These are phyloP conservation scores for Cladosporium sp. DNA, from an alignment of 2,329 filamentous ascomycete genomes.

Conservation along the genomic window DNA sequence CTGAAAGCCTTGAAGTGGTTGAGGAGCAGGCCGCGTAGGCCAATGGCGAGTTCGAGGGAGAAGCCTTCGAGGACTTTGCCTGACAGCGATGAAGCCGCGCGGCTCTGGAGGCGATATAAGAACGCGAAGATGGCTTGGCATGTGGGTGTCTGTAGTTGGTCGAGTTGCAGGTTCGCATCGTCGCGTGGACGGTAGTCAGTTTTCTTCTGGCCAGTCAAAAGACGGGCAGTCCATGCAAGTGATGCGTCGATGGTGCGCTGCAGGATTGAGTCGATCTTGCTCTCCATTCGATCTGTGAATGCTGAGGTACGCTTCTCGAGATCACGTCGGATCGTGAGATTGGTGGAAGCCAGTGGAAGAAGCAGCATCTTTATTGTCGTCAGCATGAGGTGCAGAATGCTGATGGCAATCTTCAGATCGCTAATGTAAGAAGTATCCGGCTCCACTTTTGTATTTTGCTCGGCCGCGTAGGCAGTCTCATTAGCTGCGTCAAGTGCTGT, in stretches of 20 bases:
- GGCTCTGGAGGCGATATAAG: conserved; percentile 59
- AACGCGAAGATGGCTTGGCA: conserved; percentile 80
- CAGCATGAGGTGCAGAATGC: conserved; percentile 87
- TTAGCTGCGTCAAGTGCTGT: conserved; percentile 64
- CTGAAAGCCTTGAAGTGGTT: conserved; percentile 93
- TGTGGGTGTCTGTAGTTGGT: conserved; percentile 72
- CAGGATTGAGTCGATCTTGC: conserved; percentile 70
- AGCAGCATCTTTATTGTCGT: conserved; percentile 88
- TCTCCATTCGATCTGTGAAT: conserved; percentile 74
- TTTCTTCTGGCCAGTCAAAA: conserved; percentile 75
- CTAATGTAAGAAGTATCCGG: conserved; percentile 83
- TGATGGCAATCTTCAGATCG: conserved; percentile 74
- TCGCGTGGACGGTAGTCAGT: conserved; percentile 87
- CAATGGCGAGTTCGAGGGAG: conserved; percentile 76
- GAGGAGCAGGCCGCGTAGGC: conserved; percentile 72
- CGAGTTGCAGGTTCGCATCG: conserved; percentile 66
- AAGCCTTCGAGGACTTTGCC: conserved; percentile 80
- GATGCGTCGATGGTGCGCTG: conserved; percentile 69
- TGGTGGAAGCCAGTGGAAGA: conserved; percentile 81
- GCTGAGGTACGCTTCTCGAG: conserved; percentile 78
- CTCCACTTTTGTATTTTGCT: conserved; percentile 69
- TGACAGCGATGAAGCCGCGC: conserved; percentile 66
- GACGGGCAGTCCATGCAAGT: conserved; percentile 69
- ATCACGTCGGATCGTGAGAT: conserved; percentile 82
- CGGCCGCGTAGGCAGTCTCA: conserved; percentile 71